phyloP scores from a whole-genome alignment of 345 rosid species.

The Chamaenerion angustifolium region DNA sequence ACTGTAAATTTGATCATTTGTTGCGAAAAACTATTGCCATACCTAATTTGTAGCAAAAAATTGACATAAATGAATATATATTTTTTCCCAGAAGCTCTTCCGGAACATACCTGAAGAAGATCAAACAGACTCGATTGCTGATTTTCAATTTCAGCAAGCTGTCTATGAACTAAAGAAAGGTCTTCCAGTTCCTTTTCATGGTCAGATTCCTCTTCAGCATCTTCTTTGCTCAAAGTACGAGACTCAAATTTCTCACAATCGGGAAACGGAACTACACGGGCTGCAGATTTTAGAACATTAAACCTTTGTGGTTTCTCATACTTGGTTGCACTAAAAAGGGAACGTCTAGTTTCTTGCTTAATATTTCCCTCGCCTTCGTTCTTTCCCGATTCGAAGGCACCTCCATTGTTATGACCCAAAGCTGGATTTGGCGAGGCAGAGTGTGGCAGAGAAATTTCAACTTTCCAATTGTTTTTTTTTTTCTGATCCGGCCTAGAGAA shows the following conservation, averaged over 20 bases:
- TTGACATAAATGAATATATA: too few relatives aligned
- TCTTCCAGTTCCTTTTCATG: constrained; percentile 47
- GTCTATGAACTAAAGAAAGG: constrained; percentile 46
- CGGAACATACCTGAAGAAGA: constrained; percentile 66
- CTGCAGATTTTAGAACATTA: constrained; percentile 36
- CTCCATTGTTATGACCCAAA: constrained; percentile 13
- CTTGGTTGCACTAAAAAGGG: constrained; percentile 17
- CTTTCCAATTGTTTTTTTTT: constrained; percentile 20
- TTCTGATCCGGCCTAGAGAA: constrained; percentile 13
- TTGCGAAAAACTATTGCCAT: too few relatives aligned
- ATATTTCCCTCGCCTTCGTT: constrained; percentile 14
- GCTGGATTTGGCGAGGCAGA: constrained; percentile 10
- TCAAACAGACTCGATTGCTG: constrained; percentile 66
- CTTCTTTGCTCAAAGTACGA: constrained; percentile 10
- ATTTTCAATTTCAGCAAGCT: constrained; percentile 74
- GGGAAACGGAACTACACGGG: constrained; percentile 43
- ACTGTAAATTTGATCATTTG: too few relatives aligned
- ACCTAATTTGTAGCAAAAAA: too few relatives aligned
- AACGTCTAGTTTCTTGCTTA: constrained; percentile 30
- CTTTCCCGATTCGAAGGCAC: constrained; percentile 17
- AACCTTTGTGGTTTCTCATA: constrained; percentile 27
- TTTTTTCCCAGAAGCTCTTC: neutral
- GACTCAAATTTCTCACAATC: constrained; percentile 28
- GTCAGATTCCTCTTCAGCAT: constrained; percentile 23
- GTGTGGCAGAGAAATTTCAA: constrained; percentile 18